Conservation (phyloP, 495 filamentous ascomycete species). For the Echria macrotheca region DNA sequence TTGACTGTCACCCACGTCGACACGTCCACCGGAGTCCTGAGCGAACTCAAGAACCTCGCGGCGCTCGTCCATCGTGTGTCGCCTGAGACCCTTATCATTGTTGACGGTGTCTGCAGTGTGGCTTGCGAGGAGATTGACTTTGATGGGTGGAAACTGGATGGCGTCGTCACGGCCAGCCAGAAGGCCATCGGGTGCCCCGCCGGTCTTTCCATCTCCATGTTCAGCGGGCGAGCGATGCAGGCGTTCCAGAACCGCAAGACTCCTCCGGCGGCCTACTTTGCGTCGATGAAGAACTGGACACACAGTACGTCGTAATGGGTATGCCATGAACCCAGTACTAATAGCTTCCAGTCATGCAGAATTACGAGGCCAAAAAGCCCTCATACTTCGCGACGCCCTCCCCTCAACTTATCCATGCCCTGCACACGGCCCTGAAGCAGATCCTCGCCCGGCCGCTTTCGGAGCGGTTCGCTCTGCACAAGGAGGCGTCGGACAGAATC, state of each 20-base stretch:
- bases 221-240: conserved; percentile 82
- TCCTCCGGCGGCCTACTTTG: conserved; percentile 81
- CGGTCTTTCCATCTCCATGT: conserved; percentile 87
- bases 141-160: conserved; percentile 90
- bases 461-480: conserved; percentile 76
- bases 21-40: conserved; percentile 91
- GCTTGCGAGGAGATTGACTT: conserved; percentile 94
- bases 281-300: conserved; percentile 93
- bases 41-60: conserved; percentile 77
- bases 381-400: conserved; percentile 97
- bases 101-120: conserved; percentile 95
- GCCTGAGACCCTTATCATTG: conserved; percentile 82
- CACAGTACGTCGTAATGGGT: conserved; percentile 55
- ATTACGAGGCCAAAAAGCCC: conserved; percentile 94
- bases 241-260: conserved; percentile 71
- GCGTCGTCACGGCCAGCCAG: conserved; percentile 87
- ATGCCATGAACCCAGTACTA: too few species aligned
- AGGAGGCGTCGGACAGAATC: conserved; percentile 67
- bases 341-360: conserved; percentile 71
- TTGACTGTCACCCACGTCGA: conserved; percentile 96
- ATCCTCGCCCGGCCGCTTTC: conserved; percentile 72
- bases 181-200: conserved; percentile 96
- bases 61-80: conserved; percentile 79
- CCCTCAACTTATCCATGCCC: conserved; percentile 87
- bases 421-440: conserved; percentile 87